Evolutionary conservation across 495 filamentous ascomycete genomes (phyloP), one percentile per base, ranked within the genome.

Genomic region (Penicillium diatomitis): DNA sequence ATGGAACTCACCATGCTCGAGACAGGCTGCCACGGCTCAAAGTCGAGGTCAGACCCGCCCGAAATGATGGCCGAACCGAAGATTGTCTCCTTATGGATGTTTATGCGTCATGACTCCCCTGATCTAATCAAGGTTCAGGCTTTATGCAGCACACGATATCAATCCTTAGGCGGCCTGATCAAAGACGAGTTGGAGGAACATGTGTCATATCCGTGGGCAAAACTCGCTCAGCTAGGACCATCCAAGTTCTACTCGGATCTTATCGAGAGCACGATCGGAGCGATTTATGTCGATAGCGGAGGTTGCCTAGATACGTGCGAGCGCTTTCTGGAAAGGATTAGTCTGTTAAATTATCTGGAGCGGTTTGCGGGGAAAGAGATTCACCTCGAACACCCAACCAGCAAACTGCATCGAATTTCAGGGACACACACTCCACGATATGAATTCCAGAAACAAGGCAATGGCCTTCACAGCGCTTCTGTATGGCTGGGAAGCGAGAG

Each of bases 201-300:
- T 5, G 38, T 35, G 0, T 58, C 67, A 36, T 86, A 87, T 53
- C 88, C 88, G 0, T 94, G 88, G 88, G 67, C 72, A 2, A 58
- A 73, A 4, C 76, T 94, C 12, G 64, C 74, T 1, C 68, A 75
- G 40, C 11, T 42, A 29, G 27, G 29, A 30, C 27, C 40, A 42
- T 42, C 40, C 40, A 42, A 42, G 29, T 84, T 84, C 67, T 82
- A 83, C 61, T 87, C 83, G 1, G 88, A 92, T 58, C 64, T 91
- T 8, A 73, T 92, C 38, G 88, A 94, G 72, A 73, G 70, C 35
- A 51, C 89, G 6, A 60, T 92, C 3, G 88, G 85, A 3, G 88
- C 88, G 6, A 73, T 90, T 1, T 94, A 80, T 69, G 70, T 90
- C 46, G 88, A 92, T 62, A 83, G 79, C 1, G 45, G 55, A 4